Base-by-base conservation (phyloP, 78 protist genomes). In the Emiliania huxleyi region DNA sequence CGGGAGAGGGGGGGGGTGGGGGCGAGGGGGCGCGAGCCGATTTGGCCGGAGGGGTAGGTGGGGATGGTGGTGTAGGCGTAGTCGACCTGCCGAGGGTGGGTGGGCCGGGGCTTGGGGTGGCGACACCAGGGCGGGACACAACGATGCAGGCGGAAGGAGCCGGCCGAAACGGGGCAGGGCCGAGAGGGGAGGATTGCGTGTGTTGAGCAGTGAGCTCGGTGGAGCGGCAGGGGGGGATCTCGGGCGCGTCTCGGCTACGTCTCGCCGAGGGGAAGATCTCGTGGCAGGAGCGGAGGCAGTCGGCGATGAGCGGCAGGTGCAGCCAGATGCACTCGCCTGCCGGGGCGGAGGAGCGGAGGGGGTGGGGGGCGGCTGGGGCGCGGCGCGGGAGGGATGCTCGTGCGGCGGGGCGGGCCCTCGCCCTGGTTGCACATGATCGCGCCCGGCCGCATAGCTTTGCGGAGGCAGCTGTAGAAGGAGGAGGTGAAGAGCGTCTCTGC, bases 391-490 rank as follows among this genome's bases (percentile, higher is more conserved):
- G n/a, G n/a, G n/a, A n/a, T n/a, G n/a, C n/a, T n/a, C n/a, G n/a
- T n/a, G n/a, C n/a, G n/a, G n/a, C n/a, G n/a, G n/a, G n/a, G n/a
- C n/a, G n/a, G n/a, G n/a, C n/a, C n/a, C n/a, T n/a, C n/a, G 71
- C 97, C 98, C 93, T 98, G 99, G 43, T 97, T 69, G 90, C 97
- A 96, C 49, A 98, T 69, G 69, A 98, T 83, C 71, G 98, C 99
- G 35, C 96, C 97, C 37, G 94, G 94, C 33, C 21, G 2, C 56
- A 81, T 44, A 40, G 89, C 33, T 2, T 6, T 11, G 37, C 56
- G 52, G 37, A 62, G 12, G 12, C 75, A 44, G 5, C 25, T 21
- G 85, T 81, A 81, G 55, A 81, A 81, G 6, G 15, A 0, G 0
- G 89, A 25, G 56, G 89, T 81, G 89, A 44, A 91, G n/a, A 81